phyloP scores from a whole-genome alignment of 2,329 filamentous ascomycete genomes.

The Colletotrichum sp. region DNA sequence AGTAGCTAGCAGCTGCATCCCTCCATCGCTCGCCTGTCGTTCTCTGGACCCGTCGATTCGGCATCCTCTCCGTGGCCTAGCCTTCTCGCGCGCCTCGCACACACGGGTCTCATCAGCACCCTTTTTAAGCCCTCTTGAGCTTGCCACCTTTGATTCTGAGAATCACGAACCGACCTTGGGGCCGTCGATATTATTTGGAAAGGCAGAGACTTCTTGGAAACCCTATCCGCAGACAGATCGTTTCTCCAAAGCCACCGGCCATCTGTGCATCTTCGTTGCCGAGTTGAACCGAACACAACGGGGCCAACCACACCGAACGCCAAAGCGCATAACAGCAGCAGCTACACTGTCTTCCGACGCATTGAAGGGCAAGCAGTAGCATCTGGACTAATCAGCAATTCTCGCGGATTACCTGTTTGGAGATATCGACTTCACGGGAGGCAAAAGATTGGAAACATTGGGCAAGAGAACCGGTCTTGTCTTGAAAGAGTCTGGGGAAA shows the following conservation, averaged over 20 bases:
- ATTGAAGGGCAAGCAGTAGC: neutral
- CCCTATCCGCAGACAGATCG: neutral
- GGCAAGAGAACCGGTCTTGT: neutral
- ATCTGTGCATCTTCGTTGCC: neutral
- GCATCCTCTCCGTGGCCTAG: neutral
- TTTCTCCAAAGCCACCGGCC: neutral
- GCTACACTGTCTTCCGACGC: neutral
- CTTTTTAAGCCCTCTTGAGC: slow-evolving; percentile 3
- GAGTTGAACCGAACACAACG: neutral
- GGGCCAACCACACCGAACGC: neutral
- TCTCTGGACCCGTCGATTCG: slow-evolving; percentile 5
- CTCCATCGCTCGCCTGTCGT: slow-evolving; percentile 39
- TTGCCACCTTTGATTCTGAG: neutral
- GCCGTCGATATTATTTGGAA: neutral
- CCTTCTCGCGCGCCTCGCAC: neutral
- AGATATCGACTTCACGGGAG: neutral
- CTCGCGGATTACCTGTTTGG: neutral
- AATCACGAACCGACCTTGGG: neutral
- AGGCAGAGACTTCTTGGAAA: neutral
- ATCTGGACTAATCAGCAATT: neutral
- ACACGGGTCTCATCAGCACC: neutral
- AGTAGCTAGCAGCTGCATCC: slow-evolving; percentile 28
- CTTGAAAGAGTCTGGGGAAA: slow-evolving; percentile 9
- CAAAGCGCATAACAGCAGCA: neutral
- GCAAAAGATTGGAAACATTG: neutral